These are phyloP conservation scores for Piper betle DNA, from an alignment of 164 flowering plant genomes.

Conservation along the genomic window DNA sequence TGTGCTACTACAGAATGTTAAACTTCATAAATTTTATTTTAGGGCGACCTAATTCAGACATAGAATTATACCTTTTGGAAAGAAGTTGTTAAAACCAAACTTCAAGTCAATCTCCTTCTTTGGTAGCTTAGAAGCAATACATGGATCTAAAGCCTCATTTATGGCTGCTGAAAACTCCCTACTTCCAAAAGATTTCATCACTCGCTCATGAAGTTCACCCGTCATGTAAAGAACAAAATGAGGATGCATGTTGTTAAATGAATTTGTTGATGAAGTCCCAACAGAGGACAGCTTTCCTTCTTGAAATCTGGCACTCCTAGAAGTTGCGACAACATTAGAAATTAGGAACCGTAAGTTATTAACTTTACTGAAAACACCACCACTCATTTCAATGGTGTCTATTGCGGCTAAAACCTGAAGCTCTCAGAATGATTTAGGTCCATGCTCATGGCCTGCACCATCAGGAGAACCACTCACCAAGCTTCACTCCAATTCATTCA, in stretches of 20 bases:
- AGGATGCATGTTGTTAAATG: constrained; percentile 64
- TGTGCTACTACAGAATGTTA: neutral
- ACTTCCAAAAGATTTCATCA: constrained; percentile 90
- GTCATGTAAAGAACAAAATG: constrained; percentile 84
- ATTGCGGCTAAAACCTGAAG: constrained; percentile 51
- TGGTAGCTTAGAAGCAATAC: constrained; percentile 77
- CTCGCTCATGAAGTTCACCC: constrained; percentile 88
- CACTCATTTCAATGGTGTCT: constrained; percentile 45
- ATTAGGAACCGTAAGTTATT: constrained; percentile 91
- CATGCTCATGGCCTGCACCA: constrained; percentile 87
- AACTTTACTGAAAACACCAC: constrained; percentile 71
- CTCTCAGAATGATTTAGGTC: constrained; percentile 58
- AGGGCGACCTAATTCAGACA: too few relatives aligned
- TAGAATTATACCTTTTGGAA: constrained; percentile 6
- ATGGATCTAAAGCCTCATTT: constrained; percentile 90
- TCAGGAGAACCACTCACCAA: constrained; percentile 91
- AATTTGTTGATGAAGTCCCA: constrained; percentile 14
- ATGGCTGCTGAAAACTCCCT: constrained; percentile 89
- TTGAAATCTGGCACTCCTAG: constrained; percentile 16
- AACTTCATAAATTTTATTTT: too few relatives aligned
- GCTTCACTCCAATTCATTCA: constrained; percentile 60
- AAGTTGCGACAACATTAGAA: constrained; percentile 18
- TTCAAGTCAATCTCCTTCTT: constrained; percentile 65
- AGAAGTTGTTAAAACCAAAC: constrained; percentile 14
- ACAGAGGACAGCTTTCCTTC: constrained; percentile 14